A percentile compares a stretch with the other conserved stretches of the same genome.
phyloP scores from a whole-genome alignment of 2,329 filamentous ascomycete species.

The Penicillium italicum region DNA sequence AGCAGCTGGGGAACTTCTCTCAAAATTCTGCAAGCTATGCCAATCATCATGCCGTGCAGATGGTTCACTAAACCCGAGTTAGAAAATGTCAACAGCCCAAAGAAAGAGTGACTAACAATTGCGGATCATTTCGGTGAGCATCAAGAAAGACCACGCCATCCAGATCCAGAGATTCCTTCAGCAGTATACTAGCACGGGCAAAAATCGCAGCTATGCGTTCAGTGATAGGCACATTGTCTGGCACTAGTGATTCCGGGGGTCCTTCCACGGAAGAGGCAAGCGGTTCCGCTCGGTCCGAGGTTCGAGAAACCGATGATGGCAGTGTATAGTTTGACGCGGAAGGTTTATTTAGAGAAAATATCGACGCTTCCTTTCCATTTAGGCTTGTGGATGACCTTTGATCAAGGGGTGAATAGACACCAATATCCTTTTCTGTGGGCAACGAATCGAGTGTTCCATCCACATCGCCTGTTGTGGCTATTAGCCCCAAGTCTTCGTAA shows the following conservation, averaged over 20 bases:
- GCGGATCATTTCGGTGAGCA: constrained; percentile 21
- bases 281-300: neutral
- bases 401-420: neutral
- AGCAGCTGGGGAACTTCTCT: neutral
- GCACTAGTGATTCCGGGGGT: neutral
- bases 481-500: neutral
- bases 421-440: neutral
- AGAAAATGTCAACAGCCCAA: neutral
- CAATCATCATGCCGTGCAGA: constrained; percentile 18
- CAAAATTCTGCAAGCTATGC: constrained; percentile 18
- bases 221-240: constrained; percentile 13
- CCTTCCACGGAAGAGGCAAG: neutral
- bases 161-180: constrained; percentile 43
- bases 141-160: constrained; percentile 38
- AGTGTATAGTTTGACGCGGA: neutral
- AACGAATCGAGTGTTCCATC: neutral
- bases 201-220: constrained; percentile 35
- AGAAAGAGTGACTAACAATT: constrained; percentile 18
- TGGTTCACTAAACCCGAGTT: constrained; percentile 12
- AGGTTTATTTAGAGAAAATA: neutral
- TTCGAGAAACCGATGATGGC: constrained; percentile 4
- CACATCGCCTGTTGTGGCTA: neutral
- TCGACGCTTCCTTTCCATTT: neutral
- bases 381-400: neutral
- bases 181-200: constrained; percentile 43